Evolutionary conservation across 2,329 filamentous ascomycete genomes (phyloP).

Genomic region (Aureobasidium sp.): DNA sequence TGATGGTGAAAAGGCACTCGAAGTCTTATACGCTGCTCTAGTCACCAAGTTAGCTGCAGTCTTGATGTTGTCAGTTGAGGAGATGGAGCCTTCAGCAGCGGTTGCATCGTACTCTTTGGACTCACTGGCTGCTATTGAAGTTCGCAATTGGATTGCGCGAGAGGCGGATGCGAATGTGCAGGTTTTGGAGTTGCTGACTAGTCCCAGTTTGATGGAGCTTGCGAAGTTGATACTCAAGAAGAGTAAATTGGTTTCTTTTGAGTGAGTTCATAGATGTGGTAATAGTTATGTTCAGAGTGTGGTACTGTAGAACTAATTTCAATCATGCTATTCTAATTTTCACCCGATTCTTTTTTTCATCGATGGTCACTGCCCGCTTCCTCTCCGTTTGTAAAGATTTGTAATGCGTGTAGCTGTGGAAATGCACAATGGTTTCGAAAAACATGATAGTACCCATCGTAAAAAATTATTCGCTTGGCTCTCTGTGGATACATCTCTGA

Average conservation of each 20-base stretch:
- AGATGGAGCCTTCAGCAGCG: slow-evolving; percentile 1
- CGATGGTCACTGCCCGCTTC: too few relatives aligned
- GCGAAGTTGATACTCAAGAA: slow-evolving; percentile 2
- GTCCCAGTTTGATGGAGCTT: slow-evolving; percentile 1
- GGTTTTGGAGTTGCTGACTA: neutral
- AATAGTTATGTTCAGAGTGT: too few relatives aligned
- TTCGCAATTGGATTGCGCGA: slow-evolving; percentile 9
- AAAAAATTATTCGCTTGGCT: too few relatives aligned
- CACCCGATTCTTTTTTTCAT: too few relatives aligned
- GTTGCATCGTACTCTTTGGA: slow-evolving; percentile 12
- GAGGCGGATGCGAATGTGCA: slow-evolving; percentile 1
- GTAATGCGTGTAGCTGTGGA: too few relatives aligned
- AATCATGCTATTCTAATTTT: too few relatives aligned
- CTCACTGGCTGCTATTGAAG: slow-evolving; percentile 14
- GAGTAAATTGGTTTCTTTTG: neutral
- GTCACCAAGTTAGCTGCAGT: slow-evolving; percentile 2
- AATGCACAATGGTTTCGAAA: too few relatives aligned
- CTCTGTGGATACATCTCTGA: too few relatives aligned
- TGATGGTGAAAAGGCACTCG: neutral
- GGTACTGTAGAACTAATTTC: too few relatives aligned
- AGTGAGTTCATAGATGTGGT: neutral
- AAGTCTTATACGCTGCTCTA: neutral
- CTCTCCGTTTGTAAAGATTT: too few relatives aligned
- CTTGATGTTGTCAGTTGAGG: neutral
- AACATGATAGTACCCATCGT: too few relatives aligned